Evolutionary conservation across 768 basidiomycete genomes (phyloP).

Genomic region (Cyclocybe cylindracea): DNA sequence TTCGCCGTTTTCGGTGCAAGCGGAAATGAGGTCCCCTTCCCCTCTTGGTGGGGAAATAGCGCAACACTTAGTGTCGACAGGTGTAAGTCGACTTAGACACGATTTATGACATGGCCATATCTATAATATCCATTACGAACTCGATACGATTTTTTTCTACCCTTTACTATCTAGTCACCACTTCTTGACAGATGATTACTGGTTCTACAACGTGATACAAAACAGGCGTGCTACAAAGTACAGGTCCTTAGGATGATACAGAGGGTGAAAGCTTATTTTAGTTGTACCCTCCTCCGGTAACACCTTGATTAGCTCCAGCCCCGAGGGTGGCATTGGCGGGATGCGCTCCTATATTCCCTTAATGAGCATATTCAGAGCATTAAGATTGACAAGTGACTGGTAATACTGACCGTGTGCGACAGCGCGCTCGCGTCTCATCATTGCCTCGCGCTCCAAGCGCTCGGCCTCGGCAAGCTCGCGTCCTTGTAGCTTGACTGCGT

Average conservation of each 20-base stretch:
- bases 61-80: constrained; percentile 37
- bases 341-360: constrained; percentile 12
- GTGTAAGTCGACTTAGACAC: constrained; percentile 27
- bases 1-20: constrained; percentile 67
- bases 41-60: constrained; percentile 49
- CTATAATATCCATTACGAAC: too few relatives aligned
- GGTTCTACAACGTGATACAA: too few relatives aligned
- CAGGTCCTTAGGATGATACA: too few relatives aligned
- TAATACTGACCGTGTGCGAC: constrained; percentile 45
- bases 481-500: constrained; percentile 44
- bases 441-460: constrained; percentile 51
- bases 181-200: too few relatives aligned
- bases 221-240: too few relatives aligned
- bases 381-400: background rate
- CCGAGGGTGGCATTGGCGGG: constrained; percentile 2
- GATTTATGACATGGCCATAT: background rate
- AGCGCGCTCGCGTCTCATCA: constrained; percentile 49
- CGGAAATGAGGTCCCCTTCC: constrained; percentile 48
- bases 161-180: too few relatives aligned
- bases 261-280: too few relatives aligned
- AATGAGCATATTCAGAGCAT: background rate
- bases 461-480: constrained; percentile 54
- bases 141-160: too few relatives aligned
- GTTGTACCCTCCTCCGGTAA: too few relatives aligned
- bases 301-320: background rate